Base-by-base conservation (phyloP, 2,329 filamentous ascomycete genomes). In the Ophiosphaerella narmari region DNA sequence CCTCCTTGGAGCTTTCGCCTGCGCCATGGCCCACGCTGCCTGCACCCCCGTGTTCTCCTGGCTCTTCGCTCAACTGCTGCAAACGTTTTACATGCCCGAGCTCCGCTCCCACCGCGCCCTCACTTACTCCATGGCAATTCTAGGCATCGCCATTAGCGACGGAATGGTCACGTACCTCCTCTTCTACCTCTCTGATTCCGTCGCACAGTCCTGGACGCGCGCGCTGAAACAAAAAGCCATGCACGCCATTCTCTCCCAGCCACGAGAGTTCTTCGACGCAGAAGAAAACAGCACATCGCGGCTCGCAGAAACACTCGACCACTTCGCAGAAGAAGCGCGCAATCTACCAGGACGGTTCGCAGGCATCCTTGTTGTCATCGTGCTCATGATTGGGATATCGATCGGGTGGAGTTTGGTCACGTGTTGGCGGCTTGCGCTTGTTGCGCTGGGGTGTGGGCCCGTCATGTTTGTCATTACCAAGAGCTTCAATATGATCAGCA, bases 291-390 rank as follows among this genome's bases (percentile, higher is more conserved):
- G 81, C 0, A 76, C 87, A 0, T 77, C 79, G 1, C 78, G 80
- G 2, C 79, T 97, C 36, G 85, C 81, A 1, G 86, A 90, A 52
- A 87, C 82, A 38, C 80, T 97, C 0, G 90, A 96, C 63, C 83
- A 88, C 13, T 89, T 90, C 62, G 89, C 88, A 0, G 91, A 97
- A 68, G 91, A 96, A 67, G 92, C 94, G 83, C 83, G 89, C 7
- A 91, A 90, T 60, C 76, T 97, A 0, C 80, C 96, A 0, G 88
- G 89, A 2, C 83, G 88, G 1, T 96, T 96, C 64, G 80, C 87
- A 0, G 87, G 88, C 1, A 84, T 88, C 45, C 72, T 88, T 1
- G 78, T 92, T 12, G 83, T 87, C 8, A 86, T 89, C 3, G 66
- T 78, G 0, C 73, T 84, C 43, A 92, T 96, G 80, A 79, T 89